These are phyloP conservation scores for Naumovozyma castellii DNA, from an alignment of 805 yeast species.

Conservation along the genomic window DNA sequence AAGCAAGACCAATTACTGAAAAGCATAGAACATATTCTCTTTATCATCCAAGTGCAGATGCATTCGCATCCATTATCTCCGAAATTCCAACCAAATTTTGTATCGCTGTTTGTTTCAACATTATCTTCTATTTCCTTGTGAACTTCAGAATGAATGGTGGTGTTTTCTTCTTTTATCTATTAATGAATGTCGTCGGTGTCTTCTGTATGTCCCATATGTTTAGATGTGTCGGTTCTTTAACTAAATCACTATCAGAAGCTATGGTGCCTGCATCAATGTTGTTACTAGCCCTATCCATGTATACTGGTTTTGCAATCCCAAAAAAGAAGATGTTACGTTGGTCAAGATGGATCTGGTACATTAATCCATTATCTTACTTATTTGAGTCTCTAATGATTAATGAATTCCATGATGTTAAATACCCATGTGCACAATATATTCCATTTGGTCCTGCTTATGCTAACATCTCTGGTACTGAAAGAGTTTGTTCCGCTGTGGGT, in stretches of 20 bases:
- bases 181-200: constrained; percentile 37
- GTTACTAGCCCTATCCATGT: constrained; percentile 32
- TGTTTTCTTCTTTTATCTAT: constrained; percentile 43
- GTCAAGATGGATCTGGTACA: constrained; percentile 39
- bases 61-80: constrained; percentile 50
- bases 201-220: constrained; percentile 48
- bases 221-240: constrained; percentile 35
- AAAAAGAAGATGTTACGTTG: constrained; percentile 36
- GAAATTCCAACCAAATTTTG: constrained; percentile 45
- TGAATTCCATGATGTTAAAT: constrained; percentile 33
- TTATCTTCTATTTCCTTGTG: constrained; percentile 45
- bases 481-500: constrained; percentile 44
- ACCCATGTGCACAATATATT: constrained; percentile 30
- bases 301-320: constrained; percentile 38
- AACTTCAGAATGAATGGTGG: constrained; percentile 46
- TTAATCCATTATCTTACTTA: constrained; percentile 36
- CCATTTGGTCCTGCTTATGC: constrained; percentile 39
- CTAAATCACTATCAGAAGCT: constrained; percentile 32
- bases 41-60: constrained; percentile 57
- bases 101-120: constrained; percentile 37
- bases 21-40: constrained; percentile 50
- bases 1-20: constrained; percentile 47
- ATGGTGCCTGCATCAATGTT: constrained; percentile 39
- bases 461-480: constrained; percentile 15
- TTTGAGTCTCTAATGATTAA: constrained; percentile 39